phyloP scores from a whole-genome alignment of 352 stramenopile species.

The Phytophthora colocasiae region DNA sequence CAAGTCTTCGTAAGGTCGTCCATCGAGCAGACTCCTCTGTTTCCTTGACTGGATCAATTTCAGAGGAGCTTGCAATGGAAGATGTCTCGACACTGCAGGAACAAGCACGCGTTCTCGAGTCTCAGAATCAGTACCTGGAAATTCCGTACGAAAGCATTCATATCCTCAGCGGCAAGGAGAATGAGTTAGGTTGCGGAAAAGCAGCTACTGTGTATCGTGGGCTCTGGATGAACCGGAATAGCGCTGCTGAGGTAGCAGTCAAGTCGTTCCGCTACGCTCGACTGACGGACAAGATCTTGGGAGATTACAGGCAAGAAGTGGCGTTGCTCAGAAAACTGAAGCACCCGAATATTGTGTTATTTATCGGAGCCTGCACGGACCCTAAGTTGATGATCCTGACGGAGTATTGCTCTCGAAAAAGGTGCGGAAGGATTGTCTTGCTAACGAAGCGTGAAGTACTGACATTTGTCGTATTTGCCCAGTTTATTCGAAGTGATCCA shows the following conservation, averaged over 20 bases:
- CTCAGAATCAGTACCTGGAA: conserved; percentile 88
- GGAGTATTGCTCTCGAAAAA: conserved; percentile 91
- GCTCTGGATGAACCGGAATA: conserved; percentile 88
- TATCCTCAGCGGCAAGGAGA: conserved; percentile 87
- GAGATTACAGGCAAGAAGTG: conserved; percentile 88
- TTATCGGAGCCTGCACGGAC: conserved; percentile 91
- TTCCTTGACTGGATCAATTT: conserved; percentile 50
- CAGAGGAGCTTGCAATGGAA: conserved; percentile 61
- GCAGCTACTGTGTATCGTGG: conserved; percentile 88
- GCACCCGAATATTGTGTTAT: conserved; percentile 91
- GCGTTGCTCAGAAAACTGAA: conserved; percentile 88
- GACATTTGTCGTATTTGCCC: conserved; percentile 1
- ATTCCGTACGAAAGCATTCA: conserved; percentile 90
- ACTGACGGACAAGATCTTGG: conserved; percentile 89
- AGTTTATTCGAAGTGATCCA: conserved; percentile 92
- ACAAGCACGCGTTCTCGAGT: conserved; percentile 83
- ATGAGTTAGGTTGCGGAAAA: conserved; percentile 88
- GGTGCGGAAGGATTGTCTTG: conserved; percentile 40
- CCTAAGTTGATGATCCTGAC: conserved; percentile 91
- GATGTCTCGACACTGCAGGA: conserved; percentile 79
- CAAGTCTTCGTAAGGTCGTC: conserved; percentile 33
- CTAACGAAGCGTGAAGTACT: background rate
- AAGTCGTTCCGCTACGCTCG: conserved; percentile 90
- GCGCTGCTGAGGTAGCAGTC: conserved; percentile 84
- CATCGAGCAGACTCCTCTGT: conserved; percentile 48